Base-by-base conservation (phyloP, 1,284 basidiomycete species). In the Schizopora paradoxa region DNA sequence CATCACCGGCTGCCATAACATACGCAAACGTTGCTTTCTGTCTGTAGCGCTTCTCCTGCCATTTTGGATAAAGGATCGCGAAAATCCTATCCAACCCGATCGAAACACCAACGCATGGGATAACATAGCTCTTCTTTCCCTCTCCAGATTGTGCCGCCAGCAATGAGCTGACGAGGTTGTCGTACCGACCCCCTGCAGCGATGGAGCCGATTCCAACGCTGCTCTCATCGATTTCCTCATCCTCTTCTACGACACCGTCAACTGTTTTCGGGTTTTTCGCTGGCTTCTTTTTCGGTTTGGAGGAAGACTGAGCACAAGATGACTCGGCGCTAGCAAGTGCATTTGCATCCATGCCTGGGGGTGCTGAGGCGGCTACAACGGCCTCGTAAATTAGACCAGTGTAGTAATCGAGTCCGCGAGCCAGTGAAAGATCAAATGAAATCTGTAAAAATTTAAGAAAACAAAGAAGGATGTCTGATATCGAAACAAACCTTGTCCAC, bases 321-420 rank as follows among this genome's bases (percentile, higher is more conserved):
- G 66, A 55, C 3, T 60, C 56, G 18, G 61, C 51, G 29, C 73
- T 63, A 5, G 76, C 74, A 32, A 73, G 60, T 5, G 73, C 67
- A 58, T 77, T 69, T 54, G 74, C 67, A 18, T 67, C 54, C 69
- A 89, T 79, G 6, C 81, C 79, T 1, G 95, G 91, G 1, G 95
- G 93, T 0, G 94, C 93, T 6, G 93, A 97, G 1, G 83, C 90
- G 58, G 91, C 91, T 19, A 92, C 90, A 56, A 93, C 79, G 32
- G 92, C 96, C 68, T 99, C 96, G 70, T 97, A 98, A 63, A 99
- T 99, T 60, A 99, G 84, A 31, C 96, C 95, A 1, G 95, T 99
- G 69, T 99, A 98, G 68, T 99, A 99, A 66, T 99, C 96, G 28
- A 99, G 77, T 19, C 95, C 95, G 27, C 96, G 84, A 6, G 96